Base-by-base conservation (phyloP, 2,329 filamentous ascomycete species). In the Trichoderma cornu-damae region DNA sequence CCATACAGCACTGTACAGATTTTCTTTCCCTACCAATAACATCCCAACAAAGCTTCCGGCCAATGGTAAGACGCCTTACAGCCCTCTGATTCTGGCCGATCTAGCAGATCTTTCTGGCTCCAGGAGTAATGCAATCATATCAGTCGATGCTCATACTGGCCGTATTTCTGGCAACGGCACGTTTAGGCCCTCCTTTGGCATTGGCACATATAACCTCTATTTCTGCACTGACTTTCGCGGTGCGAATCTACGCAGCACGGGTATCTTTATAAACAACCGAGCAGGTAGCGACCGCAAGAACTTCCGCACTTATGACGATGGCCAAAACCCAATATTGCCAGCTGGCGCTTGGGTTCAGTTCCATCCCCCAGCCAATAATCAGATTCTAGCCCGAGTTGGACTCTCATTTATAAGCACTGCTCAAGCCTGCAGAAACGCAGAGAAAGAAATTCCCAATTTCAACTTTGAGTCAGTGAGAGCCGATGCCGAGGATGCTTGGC, bases 401-500 rank as follows among this genome's bases (percentile, higher is more conserved):
- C 69, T 90, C 6, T 90, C 86, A 34, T 90, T 90, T 65, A 82
- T 90, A 30, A 86, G 81, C 60, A 74, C 78, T 1, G 77, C 82
- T 1, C 79, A 86, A 69, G 89, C 88, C 6, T 93, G 89, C 64
- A 66, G 72, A 14, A 89, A 87, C 66, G 87, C 85, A 0, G 85
- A 90, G 70, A 73, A 66, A 0, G 88, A 92, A 67, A 85, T 90
- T 7, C 81, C 86, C 0, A 73, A 82, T 6, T 88, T 83, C 57
- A 79, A 84, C 62, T 90, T 92, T 65, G 76, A 82, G 0, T 70
- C 69, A 3, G 79, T 82, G 0, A 77, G 81, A 14, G 66, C 68
- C 1, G 73, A 75, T 2, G 86, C 86, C 0, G 79, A 85, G 64
- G 69, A 76, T 8, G 79, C 74, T 0, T 90, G 87, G 87, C 77